These are phyloP conservation scores for Claviceps cyperi DNA, from an alignment of 2,329 filamentous ascomycete genomes.

Conservation along the genomic window DNA sequence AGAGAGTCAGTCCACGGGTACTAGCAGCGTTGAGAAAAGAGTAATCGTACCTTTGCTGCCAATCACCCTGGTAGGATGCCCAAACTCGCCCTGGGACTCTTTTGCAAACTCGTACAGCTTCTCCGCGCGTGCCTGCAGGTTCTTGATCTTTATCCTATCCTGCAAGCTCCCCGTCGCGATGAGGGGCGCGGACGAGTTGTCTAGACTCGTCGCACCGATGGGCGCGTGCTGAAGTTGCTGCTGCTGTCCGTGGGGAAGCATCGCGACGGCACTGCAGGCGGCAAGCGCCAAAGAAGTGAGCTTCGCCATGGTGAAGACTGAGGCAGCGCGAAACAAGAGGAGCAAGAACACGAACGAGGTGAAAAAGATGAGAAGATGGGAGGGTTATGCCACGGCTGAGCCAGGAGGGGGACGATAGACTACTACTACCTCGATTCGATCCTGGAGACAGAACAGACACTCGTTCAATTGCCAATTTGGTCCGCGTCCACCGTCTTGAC, in stretches of 20 bases:
- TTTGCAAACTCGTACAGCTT: constrained; percentile 49
- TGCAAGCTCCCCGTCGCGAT: constrained; percentile 43
- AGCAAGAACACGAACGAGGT: neutral
- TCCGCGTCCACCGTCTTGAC: too few relatives aligned
- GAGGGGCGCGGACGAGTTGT: constrained; percentile 19
- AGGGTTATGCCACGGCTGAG: too few relatives aligned
- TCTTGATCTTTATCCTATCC: constrained; percentile 37
- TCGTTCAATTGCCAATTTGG: too few relatives aligned
- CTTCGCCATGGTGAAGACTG: neutral
- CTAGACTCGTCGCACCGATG: neutral
- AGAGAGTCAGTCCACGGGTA: too few relatives aligned
- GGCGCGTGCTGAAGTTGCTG: neutral
- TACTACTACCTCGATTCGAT: too few relatives aligned
- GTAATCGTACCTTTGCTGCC: constrained; percentile 40
- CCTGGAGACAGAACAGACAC: too few relatives aligned
- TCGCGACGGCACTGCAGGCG: neutral
- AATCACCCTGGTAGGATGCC: constrained; percentile 57
- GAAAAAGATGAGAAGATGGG: neutral
- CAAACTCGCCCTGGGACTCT: constrained; percentile 42
- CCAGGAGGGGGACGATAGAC: too few relatives aligned
- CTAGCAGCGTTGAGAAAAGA: too few relatives aligned
- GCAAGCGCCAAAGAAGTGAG: neutral
- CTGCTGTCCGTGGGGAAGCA: neutral
- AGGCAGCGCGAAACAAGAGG: neutral
- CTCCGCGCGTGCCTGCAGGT: constrained; percentile 44